Conservation (phyloP, 2,329 filamentous ascomycete genomes). For the Cryphonectria naterciae region DNA sequence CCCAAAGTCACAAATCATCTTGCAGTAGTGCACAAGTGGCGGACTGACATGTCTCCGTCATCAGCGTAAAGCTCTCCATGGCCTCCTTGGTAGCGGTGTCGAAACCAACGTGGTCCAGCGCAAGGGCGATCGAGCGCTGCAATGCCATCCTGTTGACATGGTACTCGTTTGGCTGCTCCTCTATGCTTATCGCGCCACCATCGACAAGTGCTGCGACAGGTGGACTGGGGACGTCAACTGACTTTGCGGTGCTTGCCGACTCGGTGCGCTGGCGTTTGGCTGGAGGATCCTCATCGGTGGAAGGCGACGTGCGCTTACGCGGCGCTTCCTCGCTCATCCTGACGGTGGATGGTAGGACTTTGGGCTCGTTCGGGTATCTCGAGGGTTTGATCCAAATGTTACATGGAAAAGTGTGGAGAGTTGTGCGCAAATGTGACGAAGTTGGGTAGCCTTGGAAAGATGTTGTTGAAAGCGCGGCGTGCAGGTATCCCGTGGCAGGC, state of each 20-base stretch:
- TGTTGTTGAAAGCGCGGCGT: constrained; percentile 11
- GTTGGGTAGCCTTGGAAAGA: neutral
- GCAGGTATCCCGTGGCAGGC: neutral
- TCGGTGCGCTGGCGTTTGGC: constrained; percentile 39
- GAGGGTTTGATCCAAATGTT: neutral
- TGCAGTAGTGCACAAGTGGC: neutral
- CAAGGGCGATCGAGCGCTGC: constrained; percentile 59
- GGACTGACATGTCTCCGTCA: constrained; percentile 61
- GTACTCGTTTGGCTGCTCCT: constrained; percentile 32
- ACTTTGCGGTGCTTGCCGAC: constrained; percentile 27
- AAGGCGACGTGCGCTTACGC: constrained; percentile 42
- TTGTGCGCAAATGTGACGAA: neutral
- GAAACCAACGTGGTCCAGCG: constrained; percentile 63
- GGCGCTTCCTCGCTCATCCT: constrained; percentile 21
- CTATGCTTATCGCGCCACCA: constrained; percentile 9
- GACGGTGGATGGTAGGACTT: neutral
- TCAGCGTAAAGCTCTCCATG: constrained; percentile 59
- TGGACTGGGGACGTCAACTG: constrained; percentile 16
- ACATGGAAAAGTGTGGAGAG: neutral
- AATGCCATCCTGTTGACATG: constrained; percentile 48
- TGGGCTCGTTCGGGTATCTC: neutral
- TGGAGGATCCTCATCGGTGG: constrained; percentile 34
- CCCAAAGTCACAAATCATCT: neutral
- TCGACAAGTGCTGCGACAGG: constrained; percentile 11
- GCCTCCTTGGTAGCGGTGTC: constrained; percentile 58